Evolutionary conservation across 805 yeast species (phyloP).

Genomic region (Debaryomyces prosopidis): DNA sequence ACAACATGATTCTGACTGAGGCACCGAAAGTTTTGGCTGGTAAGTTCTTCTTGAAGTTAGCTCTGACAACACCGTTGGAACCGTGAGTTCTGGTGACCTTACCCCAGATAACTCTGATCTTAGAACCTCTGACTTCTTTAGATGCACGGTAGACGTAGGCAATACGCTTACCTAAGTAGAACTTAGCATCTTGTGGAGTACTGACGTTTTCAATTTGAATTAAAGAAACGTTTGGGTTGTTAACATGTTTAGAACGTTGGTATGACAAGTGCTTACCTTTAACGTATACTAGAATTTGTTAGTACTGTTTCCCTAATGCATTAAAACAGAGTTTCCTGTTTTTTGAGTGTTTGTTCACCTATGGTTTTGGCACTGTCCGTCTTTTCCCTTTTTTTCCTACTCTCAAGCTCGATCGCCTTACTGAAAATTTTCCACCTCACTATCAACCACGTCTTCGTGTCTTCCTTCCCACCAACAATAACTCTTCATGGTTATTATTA

Average conservation of each 20-base stretch:
- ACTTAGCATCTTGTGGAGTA: conserved; percentile 90
- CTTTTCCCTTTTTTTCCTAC: too few relatives aligned
- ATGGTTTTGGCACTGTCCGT: too few relatives aligned
- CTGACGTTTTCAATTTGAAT: conserved; percentile 96
- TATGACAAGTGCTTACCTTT: conserved; percentile 99
- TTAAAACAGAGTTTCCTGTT: background rate
- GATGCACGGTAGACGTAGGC: conserved; percentile 99
- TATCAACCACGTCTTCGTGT: too few relatives aligned
- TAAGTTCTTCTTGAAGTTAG: conserved; percentile 97
- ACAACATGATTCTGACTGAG: conserved; percentile 98
- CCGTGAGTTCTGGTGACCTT: conserved; percentile 99
- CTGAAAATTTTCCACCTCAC: background rate
- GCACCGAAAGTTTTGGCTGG: conserved; percentile 99
- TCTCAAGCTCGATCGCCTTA: too few relatives aligned
- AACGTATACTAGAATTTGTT: conserved; percentile 82
- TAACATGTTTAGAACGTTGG: conserved; percentile 98
- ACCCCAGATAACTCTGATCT: conserved; percentile 99
- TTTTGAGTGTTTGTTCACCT: too few relatives aligned
- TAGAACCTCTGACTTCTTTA: conserved; percentile 97
- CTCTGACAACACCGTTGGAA: conserved; percentile 97
- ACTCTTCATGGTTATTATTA: background rate
- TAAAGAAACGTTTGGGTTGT: conserved; percentile 97
- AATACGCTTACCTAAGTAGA: conserved; percentile 99
- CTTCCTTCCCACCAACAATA: background rate
- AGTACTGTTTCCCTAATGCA: conserved; percentile 20